Evolutionary conservation across 2,329 filamentous ascomycete species (phyloP).

Genomic region (Pyricularia sp.): DNA sequence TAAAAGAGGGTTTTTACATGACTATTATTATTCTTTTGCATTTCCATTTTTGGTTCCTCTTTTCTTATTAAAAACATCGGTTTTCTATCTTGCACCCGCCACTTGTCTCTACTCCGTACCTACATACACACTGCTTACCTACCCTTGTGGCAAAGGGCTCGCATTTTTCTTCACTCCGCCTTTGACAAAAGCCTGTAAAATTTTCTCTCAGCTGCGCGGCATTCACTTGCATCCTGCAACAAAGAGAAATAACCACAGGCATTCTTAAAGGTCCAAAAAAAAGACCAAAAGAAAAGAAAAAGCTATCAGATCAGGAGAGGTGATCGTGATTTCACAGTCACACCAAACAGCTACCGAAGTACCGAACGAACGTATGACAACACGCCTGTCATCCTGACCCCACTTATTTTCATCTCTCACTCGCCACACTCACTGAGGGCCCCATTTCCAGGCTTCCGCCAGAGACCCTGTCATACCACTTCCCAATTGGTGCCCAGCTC

Average conservation of each 20-base stretch:
- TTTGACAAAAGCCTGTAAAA: constrained; percentile 13
- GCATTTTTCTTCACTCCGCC: constrained; percentile 8
- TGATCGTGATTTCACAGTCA: constrained; percentile 5
- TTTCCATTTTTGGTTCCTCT: constrained; percentile 14
- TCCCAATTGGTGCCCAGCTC: constrained; percentile 9
- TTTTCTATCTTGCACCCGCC: constrained; percentile 5
- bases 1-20: constrained; percentile 4
- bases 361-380: constrained; percentile 3
- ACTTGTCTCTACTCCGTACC: not conserved
- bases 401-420: constrained; percentile 4
- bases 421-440: constrained; percentile 15
- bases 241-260: constrained; percentile 13
- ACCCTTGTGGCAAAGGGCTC: constrained; percentile 9
- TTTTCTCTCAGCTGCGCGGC: constrained; percentile 20
- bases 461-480: constrained; percentile 18
- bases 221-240: constrained; percentile 27
- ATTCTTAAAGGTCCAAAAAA: constrained; percentile 11
- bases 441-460: constrained; percentile 20
- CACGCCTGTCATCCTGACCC: constrained; percentile 3
- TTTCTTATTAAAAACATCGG: constrained; percentile 23
- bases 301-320: constrained; percentile 8
- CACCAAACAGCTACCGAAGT: not conserved
- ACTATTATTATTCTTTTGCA: constrained; percentile 5
- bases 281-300: constrained; percentile 6
- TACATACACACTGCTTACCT: constrained; percentile 3